A percentile compares a stretch with the other conserved stretches of the same genome.
phyloP scores from a whole-genome alignment of 1,284 basidiomycete genomes.

The Apiotrichum sp. region DNA sequence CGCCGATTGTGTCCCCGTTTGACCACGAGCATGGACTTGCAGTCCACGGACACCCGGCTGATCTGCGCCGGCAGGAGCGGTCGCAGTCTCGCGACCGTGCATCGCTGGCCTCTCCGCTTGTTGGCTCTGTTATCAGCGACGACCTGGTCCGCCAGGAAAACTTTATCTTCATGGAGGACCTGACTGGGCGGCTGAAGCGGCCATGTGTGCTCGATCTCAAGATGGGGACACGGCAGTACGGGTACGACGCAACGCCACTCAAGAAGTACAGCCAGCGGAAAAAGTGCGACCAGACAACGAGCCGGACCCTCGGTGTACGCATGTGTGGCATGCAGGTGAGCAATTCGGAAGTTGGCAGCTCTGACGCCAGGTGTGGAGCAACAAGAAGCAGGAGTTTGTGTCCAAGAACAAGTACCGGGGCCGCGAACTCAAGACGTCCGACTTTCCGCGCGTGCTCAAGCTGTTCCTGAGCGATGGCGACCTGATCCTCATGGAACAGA shows the following conservation, averaged over 20 bases:
- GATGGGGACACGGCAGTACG: slow-evolving; percentile 98
- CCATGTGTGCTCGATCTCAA: slow-evolving; percentile 97
- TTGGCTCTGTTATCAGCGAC: slow-evolving; percentile 19
- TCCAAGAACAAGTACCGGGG: slow-evolving; percentile 98
- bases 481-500: slow-evolving; percentile 78
- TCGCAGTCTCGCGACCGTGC: too few relatives aligned
- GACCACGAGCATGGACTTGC: too few relatives aligned
- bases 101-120: slow-evolving; percentile 20
- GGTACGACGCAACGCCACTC: slow-evolving; percentile 81
- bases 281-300: slow-evolving; percentile 95
- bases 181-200: slow-evolving; percentile 86
- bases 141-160: slow-evolving; percentile 82
- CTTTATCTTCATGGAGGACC: slow-evolving; percentile 98
- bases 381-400: slow-evolving; percentile 68
- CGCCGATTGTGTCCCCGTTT: not conserved
- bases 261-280: slow-evolving; percentile 98
- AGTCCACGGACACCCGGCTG: too few relatives aligned
- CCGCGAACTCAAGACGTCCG: slow-evolving; percentile 74
- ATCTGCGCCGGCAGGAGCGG: too few relatives aligned
- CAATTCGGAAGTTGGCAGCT: not conserved
- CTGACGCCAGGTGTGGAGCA: slow-evolving; percentile 74
- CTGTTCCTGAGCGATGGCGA: slow-evolving; percentile 84
- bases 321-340: slow-evolving; percentile 98
- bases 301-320: slow-evolving; percentile 78
- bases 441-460: slow-evolving; percentile 74